Evolutionary conservation across 2,329 filamentous ascomycete species (phyloP), one percentile per base, ranked within the genome.

Genomic region (Fusarium fracticaudum): DNA sequence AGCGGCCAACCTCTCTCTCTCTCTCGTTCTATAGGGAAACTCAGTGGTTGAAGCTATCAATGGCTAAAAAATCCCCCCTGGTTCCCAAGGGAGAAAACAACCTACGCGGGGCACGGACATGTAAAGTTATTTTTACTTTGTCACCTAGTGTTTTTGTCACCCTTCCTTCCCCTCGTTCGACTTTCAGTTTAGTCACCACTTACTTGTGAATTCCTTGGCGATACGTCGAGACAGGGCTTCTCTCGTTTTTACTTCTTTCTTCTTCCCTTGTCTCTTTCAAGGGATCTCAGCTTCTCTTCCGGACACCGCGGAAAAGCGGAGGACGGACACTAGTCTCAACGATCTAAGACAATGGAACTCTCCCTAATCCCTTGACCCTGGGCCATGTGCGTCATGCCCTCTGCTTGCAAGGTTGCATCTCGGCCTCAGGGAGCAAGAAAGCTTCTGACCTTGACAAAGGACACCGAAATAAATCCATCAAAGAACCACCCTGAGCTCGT

Each of bases 111-210:
- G 77, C 77, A 77, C 74, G 76, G 77, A 71, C 76, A 38, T 57
- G 55, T 33, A 75, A 75, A 76, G 79, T 79, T 80, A 80, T 80
- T 80, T 80, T 80, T 80, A 80, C 70, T 65, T 66, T 62, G 66
- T 71, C 66, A 76, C 75, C 66, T 71, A 69, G 65, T 67, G 50
- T 75, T 73, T 77, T 76, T 78, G 77, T 77, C 71, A 73, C 71
- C 75, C 66, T 66, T 47, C 37, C 55, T 51, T 58, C 54, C 35
- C 35, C 51, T 54, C 51, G 24, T 54, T 54, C 35, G 51, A 54
- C 20, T 38, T 54, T 54, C 51, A 54, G 53, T 60, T 63, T 51
- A 60, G 66, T 58, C 71, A 72, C 55, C 43, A 60, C 35, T 60
- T 18, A 22, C 33, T 33, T 60, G 43, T 41, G 43, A 70, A 53